Base-by-base conservation (phyloP, 257 asterid genomes). In the Solanum lycopersicoides region DNA sequence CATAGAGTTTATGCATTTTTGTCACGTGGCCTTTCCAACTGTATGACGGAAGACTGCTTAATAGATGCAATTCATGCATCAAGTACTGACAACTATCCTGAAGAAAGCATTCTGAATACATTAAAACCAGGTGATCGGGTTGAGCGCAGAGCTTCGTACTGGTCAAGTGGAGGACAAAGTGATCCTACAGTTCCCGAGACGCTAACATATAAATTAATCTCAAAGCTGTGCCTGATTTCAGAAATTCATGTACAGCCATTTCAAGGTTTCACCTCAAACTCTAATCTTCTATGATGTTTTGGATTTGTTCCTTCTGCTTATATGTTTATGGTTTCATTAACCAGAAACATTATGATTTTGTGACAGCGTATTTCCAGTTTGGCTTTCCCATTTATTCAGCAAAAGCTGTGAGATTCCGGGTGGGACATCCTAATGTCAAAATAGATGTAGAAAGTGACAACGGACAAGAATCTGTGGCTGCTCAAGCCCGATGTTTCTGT, bases 341-440 rank as follows among this genome's bases (percentile, higher is more conserved):
- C 66, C 59, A 50, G 16, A 84, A 25, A 44, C 88, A 47, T 88
- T 89, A 82, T 76, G 89, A 47, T 59, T 74, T 86, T 86, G 56
- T 83, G 18, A 42, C 97, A 95, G 98, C 97, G 1, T 93, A 89
- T 87, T 95, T 95, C 90, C 98, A 95, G 95, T 90, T 84, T 56
- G 97, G 92, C 84, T 90, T 89, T 89, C 98, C 98, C 65, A 90
- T 95, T 86, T 95, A 94, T 88, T 95, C 98, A n/a, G 91, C 97
- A 41, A 94, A 82, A 89, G 93, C 95, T 87, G 93, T 95, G 89
- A 92, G 95, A 86, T 94, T 95, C 88, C 89, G 89, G 30, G 72
- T 94, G 92, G 98, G 98, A 83, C 89, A 92, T 87, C 89, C 91
- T 28, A 90, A 83, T 84, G 89, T 12, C 84, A 91, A 89, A 82